phyloP scores from a whole-genome alignment of 2,329 filamentous ascomycete genomes.

The Paecilomyces fulvus region DNA sequence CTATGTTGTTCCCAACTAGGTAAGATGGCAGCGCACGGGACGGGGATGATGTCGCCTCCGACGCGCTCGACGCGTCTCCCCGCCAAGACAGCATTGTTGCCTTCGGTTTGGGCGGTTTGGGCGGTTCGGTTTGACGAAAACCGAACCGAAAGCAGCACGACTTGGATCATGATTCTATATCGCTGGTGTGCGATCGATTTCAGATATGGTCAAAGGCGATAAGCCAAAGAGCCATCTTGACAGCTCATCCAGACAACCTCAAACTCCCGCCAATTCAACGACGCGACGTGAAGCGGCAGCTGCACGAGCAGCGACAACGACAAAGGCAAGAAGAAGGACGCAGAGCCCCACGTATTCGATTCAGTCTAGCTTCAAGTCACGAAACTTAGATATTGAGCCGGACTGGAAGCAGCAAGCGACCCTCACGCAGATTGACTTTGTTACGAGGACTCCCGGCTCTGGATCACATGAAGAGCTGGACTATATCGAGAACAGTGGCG shows the following conservation, averaged over 20 bases:
- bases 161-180: background rate
- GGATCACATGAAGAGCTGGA: conserved; percentile 13
- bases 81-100: background rate
- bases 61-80: background rate
- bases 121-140: background rate
- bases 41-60: background rate
- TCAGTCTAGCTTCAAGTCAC: conserved; percentile 10
- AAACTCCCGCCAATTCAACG: conserved; percentile 2
- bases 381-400: conserved; percentile 12
- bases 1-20: background rate
- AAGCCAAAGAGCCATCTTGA: background rate
- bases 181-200: background rate
- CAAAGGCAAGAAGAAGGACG: conserved; percentile 3
- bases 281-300: background rate
- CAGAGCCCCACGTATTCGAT: conserved; percentile 9
- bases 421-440: conserved; percentile 35
- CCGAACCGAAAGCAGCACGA: background rate
- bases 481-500: conserved; percentile 24
- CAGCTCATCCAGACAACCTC: background rate
- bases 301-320: conserved; percentile 3
- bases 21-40: background rate
- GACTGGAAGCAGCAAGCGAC: conserved; percentile 26
- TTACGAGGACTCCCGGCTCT: conserved; percentile 14
- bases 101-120: background rate
- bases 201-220: background rate